Base-by-base conservation (phyloP, 23 red algal genomes). In the Gracilaria domingensis region DNA sequence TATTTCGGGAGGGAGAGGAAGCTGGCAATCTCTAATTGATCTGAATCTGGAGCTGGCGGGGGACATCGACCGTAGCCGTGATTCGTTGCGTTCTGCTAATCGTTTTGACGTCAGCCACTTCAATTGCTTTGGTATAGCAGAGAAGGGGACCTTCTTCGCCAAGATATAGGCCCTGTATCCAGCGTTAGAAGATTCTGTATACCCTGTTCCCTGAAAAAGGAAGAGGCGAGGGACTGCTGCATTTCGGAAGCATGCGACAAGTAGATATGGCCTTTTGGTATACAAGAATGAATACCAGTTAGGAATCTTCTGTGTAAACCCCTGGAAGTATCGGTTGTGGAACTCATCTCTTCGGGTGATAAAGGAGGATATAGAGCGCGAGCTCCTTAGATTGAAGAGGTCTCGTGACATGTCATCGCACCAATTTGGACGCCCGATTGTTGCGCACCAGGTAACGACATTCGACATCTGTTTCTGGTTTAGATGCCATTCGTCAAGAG, bases 161-260 rank as follows among this genome's bases (percentile, higher is more conserved):
- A 64, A 29, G 23, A 64, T 29, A 16, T 4, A 64, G 21, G 58
- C 58, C 17, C 58, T n/a, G 26, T 64, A 64, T 7, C 21, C 58
- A 64, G 58, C 58, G 58, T 64, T 64, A 7, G 58, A 64, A 4
- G 58, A 64, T 64, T 64, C 58, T 64, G 58, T 64, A 29, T 64
- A 64, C 26, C 14, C 58, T 64, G 58, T 64, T 26, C 14, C 58
- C 14, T 64, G 58, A 16, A 64, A 64, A 4, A 64, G 58, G 58
- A 8, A 64, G 14, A 64, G 58, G 17, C 58, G 58, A 26, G 42
- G 42, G 12, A 70, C 35, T 11, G 65, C 65, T 1, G 65, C 65
- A 34, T 36, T 34, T 70, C 65, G 2, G 28, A 70, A 70, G 65
- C 65, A 38, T 17, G 65, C 65, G 1, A 70, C 65, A 12, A 70